Evolutionary conservation across 768 basidiomycete genomes (phyloP), one percentile per base, ranked within the genome.

Genomic region (Suillus occidentalis): DNA sequence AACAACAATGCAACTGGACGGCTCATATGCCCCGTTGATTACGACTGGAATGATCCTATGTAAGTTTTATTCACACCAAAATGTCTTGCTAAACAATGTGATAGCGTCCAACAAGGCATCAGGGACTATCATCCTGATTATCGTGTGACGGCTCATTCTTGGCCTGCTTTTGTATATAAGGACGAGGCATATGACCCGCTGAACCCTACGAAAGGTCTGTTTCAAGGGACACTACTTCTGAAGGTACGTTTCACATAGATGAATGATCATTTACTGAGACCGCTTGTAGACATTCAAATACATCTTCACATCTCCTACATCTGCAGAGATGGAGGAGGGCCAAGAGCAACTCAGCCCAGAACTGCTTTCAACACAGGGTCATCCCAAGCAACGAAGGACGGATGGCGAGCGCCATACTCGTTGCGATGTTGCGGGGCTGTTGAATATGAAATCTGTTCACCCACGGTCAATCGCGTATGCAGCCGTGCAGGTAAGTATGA

Each of bases 381-480:
- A 6, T 40, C 45, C 9, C 13, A 65, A 13, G 31, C n/a, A 14
- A 20, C 25, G 22, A 40, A 31, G 36, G 22, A 52, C 65, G 22
- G 20, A 34, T 55, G 37, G 40, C 25, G 45, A 63, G 43, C 58
- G n/a, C 12, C 63, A 65, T 5, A 66, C 72, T 12, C 60, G 42
- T 16, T 28, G 65, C 13, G 34, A 69, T 6, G 63, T 68, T 31
- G 64, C 67, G 2, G n/a, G 7, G 1, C 43, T 69, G 16, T 9
- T 68, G 13, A 59, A 55, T 18, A 66, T 70, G 67, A 58, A 25
- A 7, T 28, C 61, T 1, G 66, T 72, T 18, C 62, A 71, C 3
- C 73, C 72, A 2, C 59, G 69, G 20, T 65, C 60, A 0, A 69
- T 75, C 37, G 69, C 74, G 18, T 75, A 75, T 49, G 63, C 62